Percentiles rank a stretch among this genome's conserved stretches.
Conservation (phyloP, 2,329 filamentous ascomycete genomes). For the Nigrograna mackinnonii region DNA sequence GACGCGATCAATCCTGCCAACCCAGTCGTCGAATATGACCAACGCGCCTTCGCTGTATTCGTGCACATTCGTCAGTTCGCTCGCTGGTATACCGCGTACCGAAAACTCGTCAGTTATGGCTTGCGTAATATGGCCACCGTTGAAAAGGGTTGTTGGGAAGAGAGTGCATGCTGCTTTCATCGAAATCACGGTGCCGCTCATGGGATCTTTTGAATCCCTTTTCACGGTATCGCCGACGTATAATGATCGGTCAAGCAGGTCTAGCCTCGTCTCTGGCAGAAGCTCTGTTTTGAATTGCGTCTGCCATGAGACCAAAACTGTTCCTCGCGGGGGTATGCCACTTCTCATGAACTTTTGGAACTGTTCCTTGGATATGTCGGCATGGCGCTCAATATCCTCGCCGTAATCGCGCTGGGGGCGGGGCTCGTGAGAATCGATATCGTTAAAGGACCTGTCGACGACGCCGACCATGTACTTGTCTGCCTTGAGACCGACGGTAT, state of each 20-base stretch:
- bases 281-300: constrained; percentile 45
- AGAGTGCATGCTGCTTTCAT: constrained; percentile 52
- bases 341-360: constrained; percentile 46
- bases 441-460: constrained; percentile 46
- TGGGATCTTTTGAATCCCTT: constrained; percentile 48
- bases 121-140: constrained; percentile 22
- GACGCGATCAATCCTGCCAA: constrained; percentile 57
- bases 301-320: constrained; percentile 55
- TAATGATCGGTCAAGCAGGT: constrained; percentile 57
- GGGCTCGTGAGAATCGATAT: constrained; percentile 51
- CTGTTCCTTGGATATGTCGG: constrained; percentile 29
- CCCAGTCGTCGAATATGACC: constrained; percentile 59
- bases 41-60: constrained; percentile 55
- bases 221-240: constrained; percentile 61
- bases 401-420: constrained; percentile 44
- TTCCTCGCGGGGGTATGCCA: constrained; percentile 55
- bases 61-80: constrained; percentile 50
- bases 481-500: constrained; percentile 45
- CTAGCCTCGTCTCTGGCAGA: constrained; percentile 47
- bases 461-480: constrained; percentile 47
- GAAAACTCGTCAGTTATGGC: constrained; percentile 32
- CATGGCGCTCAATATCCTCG: constrained; percentile 40
- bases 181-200: constrained; percentile 60
- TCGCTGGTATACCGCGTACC: constrained; percentile 45
- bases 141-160: constrained; percentile 33